A percentile compares a stretch with the other conserved stretches of the same genome.
Conservation (phyloP, 2,329 filamentous ascomycete species). For the Plenodomus lindquistii region DNA sequence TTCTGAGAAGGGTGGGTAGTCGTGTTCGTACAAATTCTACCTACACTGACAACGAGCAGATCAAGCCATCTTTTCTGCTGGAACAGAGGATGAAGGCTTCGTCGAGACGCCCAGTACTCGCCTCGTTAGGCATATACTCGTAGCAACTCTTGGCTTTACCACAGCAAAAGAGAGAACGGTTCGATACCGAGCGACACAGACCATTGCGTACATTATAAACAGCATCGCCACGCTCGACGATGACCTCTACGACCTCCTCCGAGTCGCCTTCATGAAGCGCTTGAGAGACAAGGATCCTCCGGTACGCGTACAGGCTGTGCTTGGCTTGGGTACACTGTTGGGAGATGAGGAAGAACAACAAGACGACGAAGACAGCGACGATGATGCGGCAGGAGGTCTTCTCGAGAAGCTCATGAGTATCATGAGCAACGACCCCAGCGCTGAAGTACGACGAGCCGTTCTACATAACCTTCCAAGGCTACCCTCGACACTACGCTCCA, state of each 20-base stretch:
- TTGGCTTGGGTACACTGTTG: constrained; percentile 84
- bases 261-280: constrained; percentile 77
- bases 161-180: constrained; percentile 90
- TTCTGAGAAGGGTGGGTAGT: constrained; percentile 58
- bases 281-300: constrained; percentile 93
- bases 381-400: constrained; percentile 68
- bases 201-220: constrained; percentile 89
- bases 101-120: constrained; percentile 83
- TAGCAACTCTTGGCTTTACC: constrained; percentile 74
- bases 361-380: constrained; percentile 72
- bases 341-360: constrained; percentile 62
- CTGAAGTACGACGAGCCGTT: constrained; percentile 86
- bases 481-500: constrained; percentile 78
- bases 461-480: constrained; percentile 89
- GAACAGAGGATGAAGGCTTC: constrained; percentile 68
- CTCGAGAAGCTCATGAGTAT: constrained; percentile 84
- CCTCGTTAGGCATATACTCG: constrained; percentile 74
- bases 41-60: constrained; percentile 26
- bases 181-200: constrained; percentile 85
- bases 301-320: constrained; percentile 87
- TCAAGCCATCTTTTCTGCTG: constrained; percentile 34
- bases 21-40: background rate
- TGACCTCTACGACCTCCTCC: constrained; percentile 81
- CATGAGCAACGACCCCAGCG: constrained; percentile 90
- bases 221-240: constrained; percentile 91